These are phyloP conservation scores for Epichloe elymi DNA, from an alignment of 2,329 filamentous ascomycete species.

Conservation along the genomic window DNA sequence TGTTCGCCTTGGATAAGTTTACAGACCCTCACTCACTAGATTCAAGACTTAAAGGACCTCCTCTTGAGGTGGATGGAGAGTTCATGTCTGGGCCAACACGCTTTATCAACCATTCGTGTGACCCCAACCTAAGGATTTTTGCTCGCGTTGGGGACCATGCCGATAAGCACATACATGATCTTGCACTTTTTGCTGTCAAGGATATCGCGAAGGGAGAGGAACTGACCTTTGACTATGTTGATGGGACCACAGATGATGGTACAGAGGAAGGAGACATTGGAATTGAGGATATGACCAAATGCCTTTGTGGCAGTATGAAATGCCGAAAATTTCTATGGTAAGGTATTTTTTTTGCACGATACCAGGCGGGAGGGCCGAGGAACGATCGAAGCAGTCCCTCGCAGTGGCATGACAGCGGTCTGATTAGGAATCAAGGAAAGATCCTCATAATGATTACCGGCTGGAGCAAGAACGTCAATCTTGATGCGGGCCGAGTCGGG, in stretches of 20 bases:
- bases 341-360: not conserved
- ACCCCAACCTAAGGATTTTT: conserved; percentile 69
- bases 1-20: conserved; percentile 77
- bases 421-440: no score
- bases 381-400: no score
- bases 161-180: conserved; percentile 60
- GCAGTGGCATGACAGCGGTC: no score
- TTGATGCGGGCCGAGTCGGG: not conserved
- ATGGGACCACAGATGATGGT: conserved; percentile 42
- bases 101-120: conserved; percentile 75
- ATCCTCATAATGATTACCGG: no score
- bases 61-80: conserved; percentile 56
- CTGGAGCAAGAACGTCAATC: no score
- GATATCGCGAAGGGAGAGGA: conserved; percentile 55
- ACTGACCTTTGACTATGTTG: conserved; percentile 69
- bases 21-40: conserved; percentile 43
- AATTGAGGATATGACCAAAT: conserved; percentile 40
- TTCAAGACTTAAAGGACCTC: conserved; percentile 38
- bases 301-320: conserved; percentile 49
- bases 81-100: conserved; percentile 66
- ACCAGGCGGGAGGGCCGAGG: no score
- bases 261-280: conserved; percentile 29
- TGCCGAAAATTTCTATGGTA: conserved; percentile 62
- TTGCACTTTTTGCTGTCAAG: conserved; percentile 56
- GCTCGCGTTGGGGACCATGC: conserved; percentile 66